Base-by-base conservation (phyloP, 106 monocot species). In the Xerophyta viscosa region DNA sequence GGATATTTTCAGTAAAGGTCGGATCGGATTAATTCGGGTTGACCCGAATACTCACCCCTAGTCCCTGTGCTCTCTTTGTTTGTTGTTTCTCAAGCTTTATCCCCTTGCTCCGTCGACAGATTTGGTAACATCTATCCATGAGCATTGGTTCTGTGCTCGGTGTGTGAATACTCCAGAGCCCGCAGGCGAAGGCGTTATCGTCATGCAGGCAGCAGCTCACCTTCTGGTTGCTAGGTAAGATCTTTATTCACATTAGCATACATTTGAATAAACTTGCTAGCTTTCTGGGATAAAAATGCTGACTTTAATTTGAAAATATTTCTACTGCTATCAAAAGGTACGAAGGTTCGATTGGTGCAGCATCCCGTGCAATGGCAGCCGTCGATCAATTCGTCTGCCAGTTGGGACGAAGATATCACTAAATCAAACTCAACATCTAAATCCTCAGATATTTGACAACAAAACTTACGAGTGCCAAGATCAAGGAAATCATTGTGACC, bases 91-190 rank as follows among this genome's bases (percentile, higher is more conserved):
- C n/a, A n/a, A n/a, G n/a, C n/a, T n/a, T n/a, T n/a, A n/a, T n/a
- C n/a, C n/a, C n/a, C n/a, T n/a, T n/a, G n/a, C n/a, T n/a, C n/a
- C n/a, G n/a, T n/a, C n/a, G n/a, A n/a, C 66, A 98, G 96, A 89
- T 86, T 57, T 98, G 31, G 85, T 86, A 19, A 98, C 89, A 31
- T 98, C 96, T 27, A 82, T 98, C 39, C 85, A 98, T 58, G 89
- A 98, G 57, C 75, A 82, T 20, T 86, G 85, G 89, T 90, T 98
- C 50, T 77, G 79, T 54, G 85, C 88, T 25, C 62, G 96, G 41
- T 86, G 96, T 25, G 69, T 98, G 22, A 98, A 90, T 51, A 71
- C 82, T 42, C 66, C 74, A 30, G 79, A 82, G 54, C 65, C 89
- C 46, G 81, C 73, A 17, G 96, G 96, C 50, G 96, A 98, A 76